A percentile compares a stretch with the other conserved stretches of the same genome.
phyloP scores from a whole-genome alignment of 192 early-diverging fungal species.

The Coemansia sp. region DNA sequence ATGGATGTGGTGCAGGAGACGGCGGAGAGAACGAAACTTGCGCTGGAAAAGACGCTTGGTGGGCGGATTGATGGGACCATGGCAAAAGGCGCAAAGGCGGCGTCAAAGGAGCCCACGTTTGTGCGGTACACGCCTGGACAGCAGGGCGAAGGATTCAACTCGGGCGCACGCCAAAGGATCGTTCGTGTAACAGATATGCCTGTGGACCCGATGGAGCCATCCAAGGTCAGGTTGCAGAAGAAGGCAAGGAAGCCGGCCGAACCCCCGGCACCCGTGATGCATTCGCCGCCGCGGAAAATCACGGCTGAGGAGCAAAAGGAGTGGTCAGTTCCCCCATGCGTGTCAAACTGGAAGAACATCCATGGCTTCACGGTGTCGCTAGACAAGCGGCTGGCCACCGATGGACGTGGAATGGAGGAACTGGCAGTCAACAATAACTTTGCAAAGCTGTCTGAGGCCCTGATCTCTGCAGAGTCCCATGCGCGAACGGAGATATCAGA shows the following conservation, averaged over 20 bases:
- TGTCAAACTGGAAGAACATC: slow-evolving; percentile 99
- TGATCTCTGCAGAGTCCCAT: slow-evolving; percentile 89
- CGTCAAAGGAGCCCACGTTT: slow-evolving; percentile 72
- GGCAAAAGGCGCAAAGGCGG: slow-evolving; percentile 50
- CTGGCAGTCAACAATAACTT: slow-evolving; percentile 89
- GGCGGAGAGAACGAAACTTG: slow-evolving; percentile 84
- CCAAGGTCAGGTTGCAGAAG: slow-evolving; percentile 90
- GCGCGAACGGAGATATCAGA: slow-evolving; percentile 93
- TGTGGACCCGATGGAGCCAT: slow-evolving; percentile 95
- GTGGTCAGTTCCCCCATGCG: slow-evolving; percentile 98
- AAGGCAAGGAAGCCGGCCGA: slow-evolving; percentile 81
- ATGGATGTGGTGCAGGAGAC: slow-evolving; percentile 77
- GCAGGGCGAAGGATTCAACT: slow-evolving; percentile 64
- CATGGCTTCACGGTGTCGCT: slow-evolving; percentile 99
- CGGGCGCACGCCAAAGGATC: slow-evolving; percentile 82
- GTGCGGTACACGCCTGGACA: slow-evolving; percentile 90
- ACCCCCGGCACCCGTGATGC: slow-evolving; percentile 96
- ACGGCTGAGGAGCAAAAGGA: slow-evolving; percentile 94
- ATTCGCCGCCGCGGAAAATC: slow-evolving; percentile 96
- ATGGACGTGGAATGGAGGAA: slow-evolving; percentile 94
- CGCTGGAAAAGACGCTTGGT: slow-evolving; percentile 87
- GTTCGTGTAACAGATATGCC: slow-evolving; percentile 95
- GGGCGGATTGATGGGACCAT: slow-evolving; percentile 66
- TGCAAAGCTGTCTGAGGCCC: slow-evolving; percentile 92
- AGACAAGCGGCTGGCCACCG: slow-evolving; percentile 97